These are phyloP conservation scores for Anaeramoeba ignava DNA, from an alignment of 78 protist genomes.

Conservation along the genomic window DNA sequence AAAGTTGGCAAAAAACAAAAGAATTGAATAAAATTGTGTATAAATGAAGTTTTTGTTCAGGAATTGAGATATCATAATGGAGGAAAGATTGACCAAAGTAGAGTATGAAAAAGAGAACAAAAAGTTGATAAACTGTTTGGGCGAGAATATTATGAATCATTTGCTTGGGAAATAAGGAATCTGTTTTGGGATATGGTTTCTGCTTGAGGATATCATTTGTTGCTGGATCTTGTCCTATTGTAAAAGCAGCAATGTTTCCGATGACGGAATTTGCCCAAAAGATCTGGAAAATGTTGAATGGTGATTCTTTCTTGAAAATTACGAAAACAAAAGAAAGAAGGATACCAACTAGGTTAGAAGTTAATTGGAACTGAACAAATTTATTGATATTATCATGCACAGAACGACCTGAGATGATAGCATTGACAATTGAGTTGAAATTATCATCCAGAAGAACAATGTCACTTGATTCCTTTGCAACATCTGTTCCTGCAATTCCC, in stretches of 20 bases:
- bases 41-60: conserved; percentile 28
- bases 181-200: conserved; percentile 39
- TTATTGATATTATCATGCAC: conserved; percentile 39
- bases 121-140: conserved; percentile 8
- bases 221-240: conserved; percentile 74
- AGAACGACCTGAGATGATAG: conserved; percentile 88
- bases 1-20: conserved; percentile 54
- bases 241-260: conserved; percentile 81
- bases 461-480: conserved; percentile 79
- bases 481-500: conserved; percentile 64
- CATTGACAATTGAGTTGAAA: conserved; percentile 64
- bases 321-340: neutral
- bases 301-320: conserved; percentile 12
- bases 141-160: neutral
- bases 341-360: neutral
- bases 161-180: neutral
- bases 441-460: conserved; percentile 81
- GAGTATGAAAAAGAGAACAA: conserved; percentile 8
- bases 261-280: conserved; percentile 86
- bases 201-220: conserved; percentile 58
- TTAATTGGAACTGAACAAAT: conserved; percentile 8
- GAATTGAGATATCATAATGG: neutral
- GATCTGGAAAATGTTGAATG: conserved; percentile 76
- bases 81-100: neutral
- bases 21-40: conserved; percentile 56